Conservation (phyloP, 345 rosid genomes). For the Eucalyptus grandis region DNA sequence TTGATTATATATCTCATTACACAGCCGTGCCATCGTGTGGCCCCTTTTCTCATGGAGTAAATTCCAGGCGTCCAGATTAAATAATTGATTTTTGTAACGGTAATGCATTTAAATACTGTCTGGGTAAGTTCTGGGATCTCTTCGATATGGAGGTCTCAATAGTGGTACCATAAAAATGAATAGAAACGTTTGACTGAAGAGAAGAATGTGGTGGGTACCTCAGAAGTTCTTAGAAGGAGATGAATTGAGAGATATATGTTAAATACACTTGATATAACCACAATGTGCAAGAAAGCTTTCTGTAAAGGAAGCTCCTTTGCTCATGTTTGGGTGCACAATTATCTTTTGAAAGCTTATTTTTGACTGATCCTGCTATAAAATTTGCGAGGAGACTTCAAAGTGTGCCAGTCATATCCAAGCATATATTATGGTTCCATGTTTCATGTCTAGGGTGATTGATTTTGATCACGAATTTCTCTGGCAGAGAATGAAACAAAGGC, state of each 20-base stretch:
- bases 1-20: conserved; percentile 19
- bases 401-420: not conserved
- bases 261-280: not conserved
- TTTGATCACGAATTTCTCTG: not conserved
- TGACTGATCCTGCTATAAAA: not conserved
- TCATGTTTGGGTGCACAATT: not conserved
- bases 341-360: not conserved
- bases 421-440: no score
- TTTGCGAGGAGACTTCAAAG: not conserved
- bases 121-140: not conserved
- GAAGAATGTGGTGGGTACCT: not conserved
- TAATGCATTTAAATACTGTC: not conserved
- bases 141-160: not conserved
- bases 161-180: not conserved
- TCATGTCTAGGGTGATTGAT: not conserved
- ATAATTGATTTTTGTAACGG: not conserved
- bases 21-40: not conserved
- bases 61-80: not conserved
- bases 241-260: not conserved
- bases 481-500: not conserved
- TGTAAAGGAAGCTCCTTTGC: not conserved
- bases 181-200: not conserved
- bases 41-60: not conserved
- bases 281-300: not conserved
- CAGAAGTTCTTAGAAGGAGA: not conserved